phyloP scores from a whole-genome alignment of 1,284 basidiomycete genomes.

The Mycena sp. region DNA sequence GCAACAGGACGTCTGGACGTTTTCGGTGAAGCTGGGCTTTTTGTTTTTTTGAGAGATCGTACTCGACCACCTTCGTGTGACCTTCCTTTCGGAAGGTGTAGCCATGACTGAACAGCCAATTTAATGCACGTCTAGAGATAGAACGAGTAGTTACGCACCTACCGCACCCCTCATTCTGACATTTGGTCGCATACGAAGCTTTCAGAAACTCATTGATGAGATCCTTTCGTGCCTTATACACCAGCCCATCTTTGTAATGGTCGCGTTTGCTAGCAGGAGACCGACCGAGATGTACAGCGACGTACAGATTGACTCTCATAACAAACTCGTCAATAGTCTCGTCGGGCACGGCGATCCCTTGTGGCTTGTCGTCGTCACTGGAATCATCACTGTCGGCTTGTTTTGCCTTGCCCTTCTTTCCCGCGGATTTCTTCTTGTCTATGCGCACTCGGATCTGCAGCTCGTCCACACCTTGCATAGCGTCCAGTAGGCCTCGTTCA shows the following conservation, averaged over 20 bases:
- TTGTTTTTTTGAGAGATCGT: conserved; percentile 86
- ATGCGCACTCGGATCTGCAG: conserved; percentile 51
- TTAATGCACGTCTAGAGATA: conserved; percentile 16
- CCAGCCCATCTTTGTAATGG: conserved; percentile 88
- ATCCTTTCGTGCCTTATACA: conserved; percentile 89
- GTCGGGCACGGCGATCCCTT: conserved; percentile 48
- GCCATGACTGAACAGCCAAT: conserved; percentile 62
- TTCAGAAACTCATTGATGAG: conserved; percentile 88
- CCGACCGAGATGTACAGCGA: conserved; percentile 68
- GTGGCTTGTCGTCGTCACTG: conserved; percentile 46
- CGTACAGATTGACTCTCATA: conserved; percentile 78
- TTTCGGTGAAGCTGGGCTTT: conserved; percentile 70
- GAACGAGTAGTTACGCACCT: conserved; percentile 67
- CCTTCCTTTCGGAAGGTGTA: conserved; percentile 96
- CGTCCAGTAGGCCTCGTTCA: conserved; percentile 90
- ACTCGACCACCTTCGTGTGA: conserved; percentile 94
- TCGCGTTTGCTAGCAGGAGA: conserved; percentile 75
- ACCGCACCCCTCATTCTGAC: conserved; percentile 78
- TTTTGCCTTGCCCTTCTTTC: conserved; percentile 25
- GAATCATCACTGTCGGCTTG: conserved; percentile 48
- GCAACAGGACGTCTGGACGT: conserved; percentile 75
- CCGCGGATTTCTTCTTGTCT: conserved; percentile 34
- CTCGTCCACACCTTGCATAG: conserved; percentile 81
- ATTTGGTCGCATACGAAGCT: conserved; percentile 74
- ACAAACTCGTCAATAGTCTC: conserved; percentile 75